Evolutionary conservation across 345 rosid species (phyloP).

Genomic region (Dimocarpus longan): DNA sequence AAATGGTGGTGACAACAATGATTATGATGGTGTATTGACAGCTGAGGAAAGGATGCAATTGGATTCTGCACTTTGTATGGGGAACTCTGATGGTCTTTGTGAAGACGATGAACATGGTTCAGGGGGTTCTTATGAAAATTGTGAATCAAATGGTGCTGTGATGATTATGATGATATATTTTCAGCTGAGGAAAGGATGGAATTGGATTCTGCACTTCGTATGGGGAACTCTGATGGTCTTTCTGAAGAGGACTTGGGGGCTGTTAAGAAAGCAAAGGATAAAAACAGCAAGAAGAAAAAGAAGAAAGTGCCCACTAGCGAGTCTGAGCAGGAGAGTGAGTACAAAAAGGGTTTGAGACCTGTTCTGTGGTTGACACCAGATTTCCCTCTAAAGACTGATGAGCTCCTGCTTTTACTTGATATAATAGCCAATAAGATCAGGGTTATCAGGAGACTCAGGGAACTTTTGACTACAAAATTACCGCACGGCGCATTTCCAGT

Average conservation of each 20-base stretch:
- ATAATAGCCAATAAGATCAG: conserved; percentile 97
- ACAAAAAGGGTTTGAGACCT: conserved; percentile 94
- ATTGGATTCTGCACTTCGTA: conserved; percentile 72
- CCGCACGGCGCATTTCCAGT: conserved; percentile 95
- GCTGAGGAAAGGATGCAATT: conserved; percentile 88
- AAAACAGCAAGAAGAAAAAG: conserved; percentile 76
- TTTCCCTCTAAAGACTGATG: conserved; percentile 89
- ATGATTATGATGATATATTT: conserved; percentile 82
- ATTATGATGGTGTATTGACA: conserved; percentile 80
- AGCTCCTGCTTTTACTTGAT: conserved; percentile 91
- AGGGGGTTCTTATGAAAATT: conserved; percentile 56
- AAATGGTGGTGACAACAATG: conserved; percentile 62
- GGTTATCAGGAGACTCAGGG: conserved; percentile 95
- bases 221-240: conserved; percentile 64
- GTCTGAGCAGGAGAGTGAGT: conserved; percentile 78
- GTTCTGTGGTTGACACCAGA: conserved; percentile 94
- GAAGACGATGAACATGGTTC: conserved; percentile 78
- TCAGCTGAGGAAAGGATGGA: conserved; percentile 91
- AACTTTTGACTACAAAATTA: conserved; percentile 94
- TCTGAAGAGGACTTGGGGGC: conserved; percentile 59
- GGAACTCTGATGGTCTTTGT: conserved; percentile 61
- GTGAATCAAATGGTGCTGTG: conserved; percentile 56
- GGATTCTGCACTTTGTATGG: conserved; percentile 73
- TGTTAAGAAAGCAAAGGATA: conserved; percentile 75
- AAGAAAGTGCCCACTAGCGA: conserved; percentile 60